Conservation (phyloP, 179 eudicot genomes). For the Silene noctiflora region DNA sequence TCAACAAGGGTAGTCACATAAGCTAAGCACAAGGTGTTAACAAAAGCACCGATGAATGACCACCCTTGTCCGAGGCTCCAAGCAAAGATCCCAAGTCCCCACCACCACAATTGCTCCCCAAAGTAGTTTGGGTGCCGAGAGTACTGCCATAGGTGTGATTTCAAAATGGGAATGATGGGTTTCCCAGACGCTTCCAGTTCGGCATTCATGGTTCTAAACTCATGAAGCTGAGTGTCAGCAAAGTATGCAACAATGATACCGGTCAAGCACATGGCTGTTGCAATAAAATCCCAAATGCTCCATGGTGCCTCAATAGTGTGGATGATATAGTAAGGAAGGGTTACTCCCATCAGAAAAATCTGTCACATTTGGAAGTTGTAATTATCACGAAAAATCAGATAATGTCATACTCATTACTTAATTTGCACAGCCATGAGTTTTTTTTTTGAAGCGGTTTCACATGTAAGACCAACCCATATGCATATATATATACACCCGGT, state of each 20-base stretch:
- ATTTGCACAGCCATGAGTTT: background rate
- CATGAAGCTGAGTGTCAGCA: conserved; percentile 80
- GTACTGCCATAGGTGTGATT: conserved; percentile 71
- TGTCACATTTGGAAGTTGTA: conserved; percentile 23
- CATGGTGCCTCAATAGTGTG: conserved; percentile 52
- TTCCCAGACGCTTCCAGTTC: conserved; percentile 49
- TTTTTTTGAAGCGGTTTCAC: background rate
- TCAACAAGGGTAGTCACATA: conserved; percentile 84
- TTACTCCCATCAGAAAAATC: conserved; percentile 66
- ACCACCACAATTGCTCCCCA: conserved; percentile 99
- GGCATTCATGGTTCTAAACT: conserved; percentile 46
- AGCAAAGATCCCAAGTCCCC: conserved; percentile 75
- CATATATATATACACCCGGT: background rate
- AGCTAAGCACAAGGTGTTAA: conserved; percentile 70
- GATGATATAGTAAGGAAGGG: conserved; percentile 63
- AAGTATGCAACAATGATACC: conserved; percentile 57
- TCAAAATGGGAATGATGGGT: conserved; percentile 48
- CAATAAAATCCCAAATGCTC: conserved; percentile 62
- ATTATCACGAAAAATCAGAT: too few relatives aligned
- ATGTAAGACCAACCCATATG: too few relatives aligned
- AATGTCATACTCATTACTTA: too few relatives aligned
- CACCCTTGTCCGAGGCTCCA: conserved; percentile 64
- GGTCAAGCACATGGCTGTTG: conserved; percentile 44
- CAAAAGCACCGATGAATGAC: conserved; percentile 59
- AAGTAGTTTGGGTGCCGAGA: conserved; percentile 92